Conservation (phyloP, 768 basidiomycete species). For the Filobasidium wieringae region DNA sequence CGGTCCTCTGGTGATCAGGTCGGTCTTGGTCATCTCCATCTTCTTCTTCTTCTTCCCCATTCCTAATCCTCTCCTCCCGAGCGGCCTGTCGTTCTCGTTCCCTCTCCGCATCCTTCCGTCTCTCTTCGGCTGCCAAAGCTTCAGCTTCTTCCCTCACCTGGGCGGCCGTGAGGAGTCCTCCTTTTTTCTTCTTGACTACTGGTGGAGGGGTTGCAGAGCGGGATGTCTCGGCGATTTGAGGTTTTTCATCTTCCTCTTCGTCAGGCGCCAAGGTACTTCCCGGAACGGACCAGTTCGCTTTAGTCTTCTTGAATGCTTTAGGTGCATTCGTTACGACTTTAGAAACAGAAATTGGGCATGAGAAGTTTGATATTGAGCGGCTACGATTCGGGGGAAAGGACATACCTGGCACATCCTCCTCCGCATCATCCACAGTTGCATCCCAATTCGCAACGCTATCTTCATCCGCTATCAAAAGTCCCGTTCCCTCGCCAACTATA, state of each 20-base stretch:
- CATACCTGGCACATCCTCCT: slow-evolving; percentile 38
- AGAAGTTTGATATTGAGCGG: too few relatives aligned
- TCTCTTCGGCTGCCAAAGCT: slow-evolving; percentile 32
- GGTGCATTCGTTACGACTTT: slow-evolving; percentile 29
- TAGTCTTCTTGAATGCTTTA: slow-evolving; percentile 31
- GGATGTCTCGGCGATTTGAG: background rate
- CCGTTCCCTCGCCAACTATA: slow-evolving; percentile 22
- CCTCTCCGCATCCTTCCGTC: slow-evolving; percentile 25
- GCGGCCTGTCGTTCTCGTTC: slow-evolving; percentile 25
- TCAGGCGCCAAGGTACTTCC: background rate
- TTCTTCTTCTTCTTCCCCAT: slow-evolving; percentile 36
- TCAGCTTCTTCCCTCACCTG: slow-evolving; percentile 54
- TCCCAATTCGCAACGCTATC: slow-evolving; percentile 28
- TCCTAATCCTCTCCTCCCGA: slow-evolving; percentile 28
- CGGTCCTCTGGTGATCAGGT: slow-evolving; percentile 59
- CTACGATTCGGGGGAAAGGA: background rate
- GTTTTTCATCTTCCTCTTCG: background rate
- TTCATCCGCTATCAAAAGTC: slow-evolving; percentile 30
- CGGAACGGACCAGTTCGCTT: slow-evolving; percentile 27
- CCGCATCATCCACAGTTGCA: slow-evolving; percentile 15
- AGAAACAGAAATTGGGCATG: too few relatives aligned
- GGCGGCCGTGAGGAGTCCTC: slow-evolving; percentile 66
- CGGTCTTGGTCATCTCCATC: background rate
- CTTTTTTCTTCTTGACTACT: slow-evolving; percentile 40
- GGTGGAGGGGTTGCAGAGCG: slow-evolving; percentile 6